A percentile compares a stretch with the other conserved stretches of the same genome.
Evolutionary conservation across 352 stramenopile species (phyloP).

Genomic region (Globisporangium megalacanthum): DNA sequence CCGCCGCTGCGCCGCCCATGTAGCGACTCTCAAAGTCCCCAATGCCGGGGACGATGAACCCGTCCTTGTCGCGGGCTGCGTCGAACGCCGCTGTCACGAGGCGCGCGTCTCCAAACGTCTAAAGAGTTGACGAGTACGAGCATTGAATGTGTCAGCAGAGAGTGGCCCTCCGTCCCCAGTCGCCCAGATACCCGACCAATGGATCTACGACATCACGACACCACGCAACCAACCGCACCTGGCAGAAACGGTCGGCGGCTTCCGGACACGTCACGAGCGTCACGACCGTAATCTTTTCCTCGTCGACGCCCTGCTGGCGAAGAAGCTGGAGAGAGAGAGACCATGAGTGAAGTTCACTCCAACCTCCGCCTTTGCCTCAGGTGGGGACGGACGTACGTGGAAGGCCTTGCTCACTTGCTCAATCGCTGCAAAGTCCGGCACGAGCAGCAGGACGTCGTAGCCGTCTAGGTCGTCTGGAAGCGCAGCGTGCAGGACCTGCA

Average conservation of each 20-base stretch:
- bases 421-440: constrained; percentile 55
- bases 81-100: constrained; percentile 81
- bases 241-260: constrained; percentile 74
- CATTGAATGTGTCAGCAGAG: background rate
- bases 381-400: constrained; percentile 55
- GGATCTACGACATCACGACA: too few relatives aligned
- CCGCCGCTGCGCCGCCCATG: constrained; percentile 24
- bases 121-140: background rate
- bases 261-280: constrained; percentile 77
- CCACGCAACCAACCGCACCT: constrained; percentile 21
- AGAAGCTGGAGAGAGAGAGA: constrained; percentile 31
- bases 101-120: constrained; percentile 65
- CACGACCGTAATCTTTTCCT: constrained; percentile 77
- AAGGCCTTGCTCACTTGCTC: constrained; percentile 69
- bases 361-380: too few relatives aligned
- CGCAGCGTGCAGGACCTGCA: constrained; percentile 35
- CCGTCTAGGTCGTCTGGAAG: constrained; percentile 63
- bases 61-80: constrained; percentile 40
- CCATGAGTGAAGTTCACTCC: background rate
- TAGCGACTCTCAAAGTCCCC: constrained; percentile 78
- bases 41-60: constrained; percentile 66
- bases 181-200: too few relatives aligned
- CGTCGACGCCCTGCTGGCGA: constrained; percentile 59
- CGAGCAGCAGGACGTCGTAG: constrained; percentile 63
- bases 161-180: too few relatives aligned